These are phyloP conservation scores for Mycena venus DNA, from an alignment of 768 basidiomycete species.

Conservation along the genomic window DNA sequence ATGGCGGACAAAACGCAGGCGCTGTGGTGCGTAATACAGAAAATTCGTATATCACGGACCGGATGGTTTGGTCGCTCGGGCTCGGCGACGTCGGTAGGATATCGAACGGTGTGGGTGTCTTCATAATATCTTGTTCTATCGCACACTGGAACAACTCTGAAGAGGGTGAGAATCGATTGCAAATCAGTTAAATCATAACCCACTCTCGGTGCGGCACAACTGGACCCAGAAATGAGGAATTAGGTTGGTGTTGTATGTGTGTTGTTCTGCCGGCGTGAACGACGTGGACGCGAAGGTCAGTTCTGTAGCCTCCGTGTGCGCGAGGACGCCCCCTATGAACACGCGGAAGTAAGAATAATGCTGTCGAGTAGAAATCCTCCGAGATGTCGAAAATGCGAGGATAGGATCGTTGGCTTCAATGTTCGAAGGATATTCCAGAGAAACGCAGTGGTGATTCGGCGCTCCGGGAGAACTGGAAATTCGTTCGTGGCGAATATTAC, in stretches of 20 bases:
- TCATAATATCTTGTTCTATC: constrained; percentile 39
- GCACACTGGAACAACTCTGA: constrained; percentile 40
- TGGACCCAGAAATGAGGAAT: constrained; percentile 42
- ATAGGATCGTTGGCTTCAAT: constrained; percentile 30
- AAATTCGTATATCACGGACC: constrained; percentile 23
- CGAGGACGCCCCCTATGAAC: constrained; percentile 36
- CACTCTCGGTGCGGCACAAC: constrained; percentile 38
- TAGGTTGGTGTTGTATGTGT: constrained; percentile 36
- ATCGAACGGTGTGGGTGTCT: constrained; percentile 1
- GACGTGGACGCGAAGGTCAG: constrained; percentile 25
- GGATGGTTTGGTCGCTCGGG: constrained; percentile 20
- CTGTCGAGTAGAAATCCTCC: constrained; percentile 29
- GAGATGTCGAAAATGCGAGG: constrained; percentile 36
- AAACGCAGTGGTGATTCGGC: constrained; percentile 23
- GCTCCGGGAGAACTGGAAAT: constrained; percentile 8
- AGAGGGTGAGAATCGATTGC: not conserved
- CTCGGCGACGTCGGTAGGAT: not conserved
- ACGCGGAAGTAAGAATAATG: constrained; percentile 41
- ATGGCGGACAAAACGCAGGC: not conserved
- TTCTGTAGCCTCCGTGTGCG: constrained; percentile 40
- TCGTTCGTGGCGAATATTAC: not conserved
- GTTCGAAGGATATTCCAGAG: constrained; percentile 29
- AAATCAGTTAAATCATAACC: constrained; percentile 8
- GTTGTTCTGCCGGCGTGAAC: not conserved
- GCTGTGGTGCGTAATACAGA: not conserved